A percentile compares a stretch with the other conserved stretches of the same genome.
Conservation (phyloP, 352 stramenopile genomes). For the Globisporangium heterothallicum region DNA sequence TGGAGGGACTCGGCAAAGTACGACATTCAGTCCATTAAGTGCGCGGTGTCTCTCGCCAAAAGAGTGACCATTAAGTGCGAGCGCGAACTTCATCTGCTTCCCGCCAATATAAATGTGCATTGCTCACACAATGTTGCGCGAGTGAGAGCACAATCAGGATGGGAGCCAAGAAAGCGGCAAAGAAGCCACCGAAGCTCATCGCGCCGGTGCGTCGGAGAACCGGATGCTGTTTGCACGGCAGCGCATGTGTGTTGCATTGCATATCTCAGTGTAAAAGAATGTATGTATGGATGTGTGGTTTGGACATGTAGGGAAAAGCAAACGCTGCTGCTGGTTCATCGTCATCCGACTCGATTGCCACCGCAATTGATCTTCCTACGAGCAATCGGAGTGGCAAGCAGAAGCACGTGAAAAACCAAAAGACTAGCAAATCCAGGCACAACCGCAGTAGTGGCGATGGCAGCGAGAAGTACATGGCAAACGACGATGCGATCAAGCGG, state of each 20-base stretch:
- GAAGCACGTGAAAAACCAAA: slow-evolving; percentile 6
- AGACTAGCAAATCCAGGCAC: too few relatives aligned
- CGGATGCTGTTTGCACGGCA: background rate
- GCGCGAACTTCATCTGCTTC: background rate
- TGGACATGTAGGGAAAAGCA: background rate
- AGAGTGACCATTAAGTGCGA: too few relatives aligned
- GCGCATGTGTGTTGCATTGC: background rate
- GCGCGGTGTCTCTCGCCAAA: slow-evolving; percentile 5
- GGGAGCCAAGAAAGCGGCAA: slow-evolving; percentile 18
- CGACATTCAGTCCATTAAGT: background rate
- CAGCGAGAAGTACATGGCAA: slow-evolving; percentile 16
- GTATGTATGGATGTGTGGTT: background rate
- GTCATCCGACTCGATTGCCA: too few relatives aligned
- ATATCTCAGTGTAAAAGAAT: background rate
- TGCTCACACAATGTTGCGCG: background rate
- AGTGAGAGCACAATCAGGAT: slow-evolving; percentile 8
- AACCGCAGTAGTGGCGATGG: too few relatives aligned
- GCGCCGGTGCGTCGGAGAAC: background rate
- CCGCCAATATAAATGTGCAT: background rate
- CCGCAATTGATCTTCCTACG: too few relatives aligned
- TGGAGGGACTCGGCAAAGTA: slow-evolving; percentile 5
- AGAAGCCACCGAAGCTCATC: slow-evolving; percentile 32
- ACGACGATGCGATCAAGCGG: slow-evolving; percentile 44
- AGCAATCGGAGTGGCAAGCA: slow-evolving; percentile 11
- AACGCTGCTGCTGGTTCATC: background rate